phyloP scores from a whole-genome alignment of 106 monocot genomes.

The Posidonia australis region DNA sequence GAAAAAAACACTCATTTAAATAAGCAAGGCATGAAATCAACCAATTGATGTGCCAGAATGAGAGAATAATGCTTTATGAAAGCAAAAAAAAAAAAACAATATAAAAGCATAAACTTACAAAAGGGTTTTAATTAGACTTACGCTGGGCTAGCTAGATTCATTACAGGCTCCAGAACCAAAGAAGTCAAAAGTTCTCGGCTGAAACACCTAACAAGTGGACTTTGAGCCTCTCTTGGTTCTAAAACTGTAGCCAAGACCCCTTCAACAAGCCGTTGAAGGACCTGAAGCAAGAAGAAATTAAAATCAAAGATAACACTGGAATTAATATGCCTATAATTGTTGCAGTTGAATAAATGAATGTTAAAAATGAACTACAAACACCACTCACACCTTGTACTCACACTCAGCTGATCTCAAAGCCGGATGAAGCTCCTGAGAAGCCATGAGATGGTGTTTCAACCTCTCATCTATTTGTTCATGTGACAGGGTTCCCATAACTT shows the following conservation, averaged over 20 bases:
- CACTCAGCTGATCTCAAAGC: conserved; percentile 74
- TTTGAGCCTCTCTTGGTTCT: conserved; percentile 67
- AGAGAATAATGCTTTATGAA: background rate
- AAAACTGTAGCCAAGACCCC: conserved; percentile 67
- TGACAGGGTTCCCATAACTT: conserved; percentile 80
- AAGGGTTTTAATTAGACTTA: conserved; percentile 21
- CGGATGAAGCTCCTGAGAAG: conserved; percentile 76
- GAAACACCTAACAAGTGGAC: conserved; percentile 61
- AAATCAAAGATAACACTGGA: background rate
- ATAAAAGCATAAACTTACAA: background rate
- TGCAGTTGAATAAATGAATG: background rate
- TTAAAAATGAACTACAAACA: background rate
- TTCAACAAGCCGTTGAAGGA: conserved; percentile 77
- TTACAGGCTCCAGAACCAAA: conserved; percentile 77
- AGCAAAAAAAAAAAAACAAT: background rate
- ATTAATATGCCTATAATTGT: background rate
- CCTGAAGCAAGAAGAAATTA: conserved; percentile 30
- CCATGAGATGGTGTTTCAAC: conserved; percentile 66
- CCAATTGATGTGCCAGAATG: background rate
- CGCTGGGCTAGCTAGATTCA: conserved; percentile 82
- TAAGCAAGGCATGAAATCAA: background rate
- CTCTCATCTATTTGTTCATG: conserved; percentile 88
- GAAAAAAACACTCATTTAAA: no score
- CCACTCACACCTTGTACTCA: conserved; percentile 70
- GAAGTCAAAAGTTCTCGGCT: conserved; percentile 70